Base-by-base conservation (phyloP, 768 basidiomycete species). In the Amanita subjunquillea region DNA sequence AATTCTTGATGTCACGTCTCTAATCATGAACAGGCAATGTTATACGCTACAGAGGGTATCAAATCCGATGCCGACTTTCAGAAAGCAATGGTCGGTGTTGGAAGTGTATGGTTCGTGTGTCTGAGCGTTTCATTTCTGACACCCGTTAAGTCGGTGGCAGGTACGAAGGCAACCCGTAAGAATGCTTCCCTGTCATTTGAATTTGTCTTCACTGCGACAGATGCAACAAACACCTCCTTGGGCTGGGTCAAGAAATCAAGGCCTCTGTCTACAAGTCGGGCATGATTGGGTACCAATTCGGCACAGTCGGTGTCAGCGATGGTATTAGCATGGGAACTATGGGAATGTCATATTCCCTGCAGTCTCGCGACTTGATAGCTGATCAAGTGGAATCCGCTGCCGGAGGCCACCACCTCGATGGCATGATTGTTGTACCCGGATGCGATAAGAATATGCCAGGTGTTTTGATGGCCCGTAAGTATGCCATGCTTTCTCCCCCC, bases 401-500 rank as follows among this genome's bases (percentile, higher is more conserved):
- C 27, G 95, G 89, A 12, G 96, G 95, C 4, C 96, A 99, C 65
- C 96, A 94, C 82, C 80, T 99, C 12, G 96, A 98, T 62, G 96
- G 92, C 38, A 90, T 96, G 87, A 91, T 97, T 37, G 92, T 91
- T 54, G 76, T 99, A 50, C 96, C 96, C 20, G 96, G 94, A 38
- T 98, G 92, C 65, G 95, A 99, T 74, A 99, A 99, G 73, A 99
- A 99, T 71, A 98, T 99, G 95, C 96, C 96, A n/a, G 96, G 96
- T 56, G 94, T 96, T 36, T 74, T 97, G 60, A 99, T 99, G 79
- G 96, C 92, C 45, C 80, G 90, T 91, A 61, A 70, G 88, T 80
- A 25, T 50, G 47, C 20, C 48, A 29, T 50, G 27, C 32, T 50
- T 58, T 53, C 27, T 36, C 6, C 49, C 41, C 22, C 36, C 20